Base-by-base conservation (phyloP, 495 filamentous ascomycete genomes). In the Cercophora sp. region DNA sequence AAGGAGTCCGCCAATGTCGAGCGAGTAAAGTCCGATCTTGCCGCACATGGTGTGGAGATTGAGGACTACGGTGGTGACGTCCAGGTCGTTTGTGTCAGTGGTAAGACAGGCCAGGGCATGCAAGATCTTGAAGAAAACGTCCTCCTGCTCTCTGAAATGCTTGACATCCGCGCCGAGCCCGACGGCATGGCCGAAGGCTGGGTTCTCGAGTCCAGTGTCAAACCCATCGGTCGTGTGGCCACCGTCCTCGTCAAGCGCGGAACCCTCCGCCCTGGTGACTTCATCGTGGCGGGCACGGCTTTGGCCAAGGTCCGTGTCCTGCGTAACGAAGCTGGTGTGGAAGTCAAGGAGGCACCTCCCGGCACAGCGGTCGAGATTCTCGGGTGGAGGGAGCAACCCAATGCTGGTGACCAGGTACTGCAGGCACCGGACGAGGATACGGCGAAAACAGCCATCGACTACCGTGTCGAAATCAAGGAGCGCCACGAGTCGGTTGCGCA, bases 11-110 rank as follows among this genome's bases (percentile, higher is more conserved):
- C 87, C 16, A 82, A 90, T 55, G 66, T 86, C 11, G 86, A 96
- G 34, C 79, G 79, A 19, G 91, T 96, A 50, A 96, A 96, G 67
- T 77, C 83, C 48, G 94, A 97, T 65, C 82, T 99, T 23, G 81
- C 87, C 6, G 72, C 80, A n/a, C 79, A 95, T 56, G 88, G 87
- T 15, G 79, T 99, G 18, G 87, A 96, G 60, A 84, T 97, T 26
- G 94, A 99, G 66, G 93, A 97, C 61, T 92, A 83, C 60, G 94
- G 94, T 29, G 94, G 94, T 51, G 94, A 99, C 49, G 89, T 90
- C 22, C 93, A 96, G 67, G 88, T 86, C 10, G 89, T 97, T 23
- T 79, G 76, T 44, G 91, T 97, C 16, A 93, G 87, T 62, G 94
- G 92, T 20, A 97, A 92, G 72, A 96, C 92, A 1, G 94, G 94